Percentiles rank a stretch among this genome's conserved stretches.
These are phyloP conservation scores for Pugionium dolabratum DNA, from an alignment of 345 rosid genomes.

Conservation along the genomic window DNA sequence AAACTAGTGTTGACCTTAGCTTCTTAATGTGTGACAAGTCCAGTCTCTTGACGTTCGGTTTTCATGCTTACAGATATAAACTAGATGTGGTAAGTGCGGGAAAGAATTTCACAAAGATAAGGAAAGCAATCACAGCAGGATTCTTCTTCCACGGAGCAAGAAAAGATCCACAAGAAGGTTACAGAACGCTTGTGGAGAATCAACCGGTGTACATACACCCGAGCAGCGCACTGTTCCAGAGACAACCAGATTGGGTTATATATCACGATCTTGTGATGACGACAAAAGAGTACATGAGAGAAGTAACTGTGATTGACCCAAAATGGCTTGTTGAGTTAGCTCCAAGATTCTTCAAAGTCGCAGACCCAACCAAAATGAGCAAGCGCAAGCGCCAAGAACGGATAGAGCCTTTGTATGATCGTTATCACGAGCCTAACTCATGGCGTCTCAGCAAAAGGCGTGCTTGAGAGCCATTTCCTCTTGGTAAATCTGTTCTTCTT, in stretches of 20 bases:
- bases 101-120: slow-evolving; percentile 67
- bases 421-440: slow-evolving; percentile 89
- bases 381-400: slow-evolving; percentile 90
- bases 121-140: slow-evolving; percentile 89
- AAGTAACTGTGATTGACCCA: slow-evolving; percentile 84
- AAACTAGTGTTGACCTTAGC: neutral
- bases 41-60: slow-evolving; percentile 1
- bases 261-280: slow-evolving; percentile 95
- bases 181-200: slow-evolving; percentile 79
- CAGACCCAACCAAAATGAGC: slow-evolving; percentile 88
- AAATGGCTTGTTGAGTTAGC: slow-evolving; percentile 93
- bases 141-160: slow-evolving; percentile 85
- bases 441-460: slow-evolving; percentile 87
- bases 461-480: slow-evolving; percentile 45
- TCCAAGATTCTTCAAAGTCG: slow-evolving; percentile 81
- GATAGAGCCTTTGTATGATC: slow-evolving; percentile 79
- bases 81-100: slow-evolving; percentile 81
- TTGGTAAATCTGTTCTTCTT: neutral
- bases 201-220: slow-evolving; percentile 90
- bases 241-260: slow-evolving; percentile 96
- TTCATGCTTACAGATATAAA: slow-evolving; percentile 57
- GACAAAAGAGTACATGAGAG: slow-evolving; percentile 88
- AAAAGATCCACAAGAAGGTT: slow-evolving; percentile 89
- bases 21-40: slow-evolving; percentile 1
- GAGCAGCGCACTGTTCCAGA: slow-evolving; percentile 86